Base-by-base conservation (phyloP, 2,329 filamentous ascomycete genomes). In the Sporothrix curviconia region DNA sequence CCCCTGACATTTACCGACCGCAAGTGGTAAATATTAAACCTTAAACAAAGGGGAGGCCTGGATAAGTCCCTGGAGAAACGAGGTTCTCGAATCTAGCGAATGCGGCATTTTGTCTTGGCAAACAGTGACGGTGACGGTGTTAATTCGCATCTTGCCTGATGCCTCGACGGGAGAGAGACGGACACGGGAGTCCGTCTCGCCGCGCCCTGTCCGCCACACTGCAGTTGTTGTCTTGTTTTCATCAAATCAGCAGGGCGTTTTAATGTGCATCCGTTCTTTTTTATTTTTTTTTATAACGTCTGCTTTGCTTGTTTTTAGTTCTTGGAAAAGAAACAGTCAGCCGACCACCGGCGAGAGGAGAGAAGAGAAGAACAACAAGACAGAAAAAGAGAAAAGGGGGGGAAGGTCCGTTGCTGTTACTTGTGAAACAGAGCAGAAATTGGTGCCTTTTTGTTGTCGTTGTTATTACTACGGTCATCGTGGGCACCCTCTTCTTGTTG, bases 1-100 rank as follows among this genome's bases (percentile, higher is more conserved):
- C 85, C 87, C 57, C 80, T 94, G 66, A 86, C 85, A 2, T 92
- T 94, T 69, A 79, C 75, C 61, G 72, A 78, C 69, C 73, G 79
- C 59, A 74, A 77, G 67, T 78, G 73, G 72, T 78, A 71, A 66
- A 58, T 24, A 32, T 19, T 28, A 19, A 53, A 11, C n/a, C n/a
- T n/a, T n/a, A n/a, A n/a, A n/a, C n/a, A n/a, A n/a, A n/a, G n/a
- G 1, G 14, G 8, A 30, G 53, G 30, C 22, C 8, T n/a, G n/a
- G n/a, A n/a, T n/a, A n/a, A n/a, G n/a, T n/a, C n/a, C n/a, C n/a
- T n/a, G n/a, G n/a, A n/a, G n/a, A n/a, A n/a, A n/a, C n/a, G n/a
- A n/a, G n/a, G n/a, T n/a, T n/a, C n/a, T n/a, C n/a, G n/a, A n/a
- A n/a, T n/a, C n/a, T n/a, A n/a, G n/a, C n/a, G n/a, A n/a, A n/a